Conservation (phyloP, 805 yeast genomes). For the Ogataea angusta region DNA sequence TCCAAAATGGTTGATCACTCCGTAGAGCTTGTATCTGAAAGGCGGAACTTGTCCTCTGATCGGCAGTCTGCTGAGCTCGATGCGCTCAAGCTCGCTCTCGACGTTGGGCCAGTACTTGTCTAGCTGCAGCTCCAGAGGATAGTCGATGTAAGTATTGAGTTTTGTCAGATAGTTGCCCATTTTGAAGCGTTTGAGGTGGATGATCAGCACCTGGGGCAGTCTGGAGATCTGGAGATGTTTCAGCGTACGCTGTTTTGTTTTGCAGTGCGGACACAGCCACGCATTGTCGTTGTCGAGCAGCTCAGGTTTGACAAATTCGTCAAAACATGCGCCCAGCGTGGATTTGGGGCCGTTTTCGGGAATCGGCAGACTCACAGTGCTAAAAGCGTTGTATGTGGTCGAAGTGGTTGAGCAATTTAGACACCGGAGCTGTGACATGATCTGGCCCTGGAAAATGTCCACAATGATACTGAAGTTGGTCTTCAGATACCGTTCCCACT, state of each 20-base stretch:
- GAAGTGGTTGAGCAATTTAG: constrained; percentile 70
- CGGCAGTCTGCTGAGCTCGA: constrained; percentile 50
- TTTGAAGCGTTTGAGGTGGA: constrained; percentile 82
- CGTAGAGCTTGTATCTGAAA: constrained; percentile 70
- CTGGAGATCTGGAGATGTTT: constrained; percentile 73
- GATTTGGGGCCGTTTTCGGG: constrained; percentile 42
- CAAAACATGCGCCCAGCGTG: constrained; percentile 61
- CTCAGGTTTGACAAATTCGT: constrained; percentile 75
- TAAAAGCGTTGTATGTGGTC: constrained; percentile 81
- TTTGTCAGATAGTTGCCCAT: constrained; percentile 50
- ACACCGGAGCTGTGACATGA: constrained; percentile 74
- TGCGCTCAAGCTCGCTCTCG: constrained; percentile 40
- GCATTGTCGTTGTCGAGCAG: constrained; percentile 70
- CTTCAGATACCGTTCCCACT: constrained; percentile 85
- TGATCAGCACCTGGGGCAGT: constrained; percentile 72
- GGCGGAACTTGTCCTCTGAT: constrained; percentile 75
- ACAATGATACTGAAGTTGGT: constrained; percentile 78
- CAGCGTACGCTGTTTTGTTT: constrained; percentile 56
- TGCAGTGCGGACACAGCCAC: constrained; percentile 83
- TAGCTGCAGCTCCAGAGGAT: constrained; percentile 55
- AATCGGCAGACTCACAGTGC: constrained; percentile 76
- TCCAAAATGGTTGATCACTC: constrained; percentile 83
- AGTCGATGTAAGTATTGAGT: constrained; percentile 61
- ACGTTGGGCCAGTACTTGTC: constrained; percentile 70
- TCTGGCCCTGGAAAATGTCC: constrained; percentile 86